Percentiles rank a stretch among this genome's conserved stretches.
Evolutionary conservation across 2,329 filamentous ascomycete genomes (phyloP).

Genomic region (Microcyclosporella mali): DNA sequence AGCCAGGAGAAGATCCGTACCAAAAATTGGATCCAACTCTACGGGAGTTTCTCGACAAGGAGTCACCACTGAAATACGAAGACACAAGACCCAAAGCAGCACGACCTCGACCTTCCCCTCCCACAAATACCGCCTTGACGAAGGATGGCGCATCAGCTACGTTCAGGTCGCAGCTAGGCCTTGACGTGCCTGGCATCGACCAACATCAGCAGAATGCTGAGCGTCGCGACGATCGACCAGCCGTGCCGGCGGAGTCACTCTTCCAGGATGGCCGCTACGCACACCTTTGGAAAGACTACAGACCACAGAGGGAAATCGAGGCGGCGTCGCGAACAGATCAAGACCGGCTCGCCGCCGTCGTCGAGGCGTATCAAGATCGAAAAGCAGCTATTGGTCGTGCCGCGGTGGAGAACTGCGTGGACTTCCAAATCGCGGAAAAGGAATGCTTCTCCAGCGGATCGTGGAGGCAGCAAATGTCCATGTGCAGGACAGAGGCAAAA

Average conservation of each 20-base stretch:
- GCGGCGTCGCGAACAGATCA: conserved; percentile 65
- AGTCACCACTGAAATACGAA: conserved; percentile 67
- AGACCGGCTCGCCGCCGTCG: conserved; percentile 71
- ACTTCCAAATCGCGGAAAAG: conserved; percentile 77
- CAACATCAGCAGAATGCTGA: conserved; percentile 18
- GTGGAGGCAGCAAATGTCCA: conserved; percentile 61
- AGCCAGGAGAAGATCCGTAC: conserved; percentile 57
- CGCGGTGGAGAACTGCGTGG: conserved; percentile 86
- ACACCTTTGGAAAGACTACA: conserved; percentile 89
- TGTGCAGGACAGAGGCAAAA: conserved; percentile 73
- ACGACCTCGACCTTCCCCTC: conserved; percentile 1
- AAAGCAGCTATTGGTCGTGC: conserved; percentile 70
- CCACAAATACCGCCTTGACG: conserved; percentile 18
- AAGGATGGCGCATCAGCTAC: conserved; percentile 25
- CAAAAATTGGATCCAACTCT: conserved; percentile 74
- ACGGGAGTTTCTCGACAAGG: conserved; percentile 75
- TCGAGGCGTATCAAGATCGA: conserved; percentile 78
- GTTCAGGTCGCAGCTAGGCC: conserved; percentile 30
- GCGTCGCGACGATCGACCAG: conserved; percentile 27
- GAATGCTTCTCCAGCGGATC: conserved; percentile 73
- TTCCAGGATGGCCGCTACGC: conserved; percentile 69
- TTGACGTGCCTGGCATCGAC: conserved; percentile 16
- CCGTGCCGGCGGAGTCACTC: conserved; percentile 50
- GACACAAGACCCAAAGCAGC: conserved; percentile 10
- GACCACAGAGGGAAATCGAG: conserved; percentile 64